These are phyloP conservation scores for Scheffersomyces insectosa DNA, from an alignment of 1,139 yeast species.

Conservation along the genomic window DNA sequence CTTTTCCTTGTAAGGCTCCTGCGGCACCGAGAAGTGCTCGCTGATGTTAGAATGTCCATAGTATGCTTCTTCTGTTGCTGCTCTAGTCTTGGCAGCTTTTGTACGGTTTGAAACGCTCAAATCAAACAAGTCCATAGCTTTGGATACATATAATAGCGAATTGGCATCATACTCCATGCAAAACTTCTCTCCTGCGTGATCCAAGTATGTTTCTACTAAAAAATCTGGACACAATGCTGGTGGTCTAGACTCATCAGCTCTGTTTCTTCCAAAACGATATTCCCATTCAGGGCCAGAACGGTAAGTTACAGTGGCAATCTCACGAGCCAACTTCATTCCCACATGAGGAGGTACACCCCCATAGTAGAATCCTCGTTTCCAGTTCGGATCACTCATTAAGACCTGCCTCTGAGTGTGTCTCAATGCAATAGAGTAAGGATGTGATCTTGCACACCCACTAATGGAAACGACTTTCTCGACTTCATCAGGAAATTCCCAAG, in stretches of 20 bases:
- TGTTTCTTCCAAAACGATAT: conserved; percentile 80
- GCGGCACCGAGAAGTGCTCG: conserved; percentile 44
- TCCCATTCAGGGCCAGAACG: conserved; percentile 99
- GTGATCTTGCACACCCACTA: conserved; percentile 91
- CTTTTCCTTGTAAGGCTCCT: conserved; percentile 57
- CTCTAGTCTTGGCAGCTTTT: conserved; percentile 43
- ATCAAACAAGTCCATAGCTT: conserved; percentile 94
- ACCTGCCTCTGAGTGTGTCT: conserved; percentile 93
- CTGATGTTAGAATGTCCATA: conserved; percentile 8
- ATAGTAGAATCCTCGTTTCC: conserved; percentile 91
- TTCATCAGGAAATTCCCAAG: conserved; percentile 75
- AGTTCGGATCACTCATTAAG: conserved; percentile 89
- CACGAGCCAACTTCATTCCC: conserved; percentile 93
- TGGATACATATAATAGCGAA: conserved; percentile 80
- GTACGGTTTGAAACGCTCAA: conserved; percentile 55
- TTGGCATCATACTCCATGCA: conserved; percentile 91
- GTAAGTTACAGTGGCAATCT: conserved; percentile 90
- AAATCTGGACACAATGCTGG: conserved; percentile 95
- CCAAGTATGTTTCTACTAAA: conserved; percentile 86
- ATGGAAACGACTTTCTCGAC: conserved; percentile 75
- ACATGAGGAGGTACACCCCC: conserved; percentile 79
- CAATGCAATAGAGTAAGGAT: conserved; percentile 92
- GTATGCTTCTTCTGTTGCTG: conserved; percentile 32
- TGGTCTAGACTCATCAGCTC: conserved; percentile 75
- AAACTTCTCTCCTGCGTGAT: conserved; percentile 94